These are phyloP conservation scores for Trichopus zeylanicus DNA, from an alignment of 116 monocot genomes.

Conservation along the genomic window DNA sequence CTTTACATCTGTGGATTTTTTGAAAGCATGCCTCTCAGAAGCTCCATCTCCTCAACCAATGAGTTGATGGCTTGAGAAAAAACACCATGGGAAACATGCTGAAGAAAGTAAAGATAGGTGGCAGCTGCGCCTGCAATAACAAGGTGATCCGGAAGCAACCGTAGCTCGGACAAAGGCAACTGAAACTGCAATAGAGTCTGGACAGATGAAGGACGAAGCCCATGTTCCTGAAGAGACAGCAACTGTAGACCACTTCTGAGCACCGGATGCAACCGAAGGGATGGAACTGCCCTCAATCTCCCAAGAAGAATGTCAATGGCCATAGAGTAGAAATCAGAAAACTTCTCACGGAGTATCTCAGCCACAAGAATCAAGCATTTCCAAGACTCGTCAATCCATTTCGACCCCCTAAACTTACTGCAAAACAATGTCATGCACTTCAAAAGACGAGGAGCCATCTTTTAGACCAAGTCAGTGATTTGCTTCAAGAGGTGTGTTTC, in stretches of 20 bases:
- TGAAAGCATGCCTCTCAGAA: conserved; percentile 47
- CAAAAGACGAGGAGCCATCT: conserved; percentile 56
- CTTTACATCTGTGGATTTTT: conserved; percentile 6
- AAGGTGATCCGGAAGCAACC: conserved; percentile 74
- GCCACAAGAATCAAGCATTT: conserved; percentile 69
- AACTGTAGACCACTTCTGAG: conserved; percentile 67
- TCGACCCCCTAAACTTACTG: conserved; percentile 55
- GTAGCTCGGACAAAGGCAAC: conserved; percentile 59
- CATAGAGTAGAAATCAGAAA: conserved; percentile 46
- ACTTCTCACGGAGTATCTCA: conserved; percentile 67
- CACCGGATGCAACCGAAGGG: conserved; percentile 34
- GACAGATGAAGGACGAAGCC: conserved; percentile 51
- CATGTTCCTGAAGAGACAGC: conserved; percentile 58
- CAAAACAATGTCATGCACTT: conserved; percentile 45
- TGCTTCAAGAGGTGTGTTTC: conserved; percentile 45
- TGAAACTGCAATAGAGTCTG: conserved; percentile 47
- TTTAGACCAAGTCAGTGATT: conserved; percentile 38
- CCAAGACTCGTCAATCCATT: conserved; percentile 50
- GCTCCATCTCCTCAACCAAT: conserved; percentile 56
- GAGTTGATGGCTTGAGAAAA: conserved; percentile 48
- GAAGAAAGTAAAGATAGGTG: conserved; percentile 67
- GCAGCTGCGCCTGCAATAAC: conserved; percentile 52
- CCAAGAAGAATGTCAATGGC: conserved; percentile 62
- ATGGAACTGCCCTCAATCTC: conserved; percentile 36
- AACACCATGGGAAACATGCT: conserved; percentile 45